Percentiles rank a stretch among this genome's conserved stretches.
phyloP scores from a whole-genome alignment of 2,329 filamentous ascomycete genomes.

The Sphaerulina musiva region DNA sequence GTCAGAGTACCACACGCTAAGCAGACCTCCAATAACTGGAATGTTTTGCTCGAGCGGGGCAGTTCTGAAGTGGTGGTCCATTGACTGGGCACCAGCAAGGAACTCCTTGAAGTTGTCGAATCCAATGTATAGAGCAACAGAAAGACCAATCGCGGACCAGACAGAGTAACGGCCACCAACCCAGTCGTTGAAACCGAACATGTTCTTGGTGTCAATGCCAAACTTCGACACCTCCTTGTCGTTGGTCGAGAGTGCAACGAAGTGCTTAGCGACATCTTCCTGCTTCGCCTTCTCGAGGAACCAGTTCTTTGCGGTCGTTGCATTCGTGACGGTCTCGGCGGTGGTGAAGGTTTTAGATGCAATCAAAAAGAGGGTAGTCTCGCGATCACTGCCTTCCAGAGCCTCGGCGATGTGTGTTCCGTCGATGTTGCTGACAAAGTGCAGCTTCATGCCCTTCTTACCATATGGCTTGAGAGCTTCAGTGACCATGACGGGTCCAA shows the following conservation, averaged over 20 bases:
- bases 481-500: conserved; percentile 97
- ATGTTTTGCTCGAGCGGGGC: conserved; percentile 93
- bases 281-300: conserved; percentile 79
- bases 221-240: conserved; percentile 94
- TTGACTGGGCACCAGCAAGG: conserved; percentile 85
- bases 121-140: conserved; percentile 89
- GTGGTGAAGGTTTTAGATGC: conserved; percentile 99
- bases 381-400: conserved; percentile 77
- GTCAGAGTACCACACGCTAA: conserved; percentile 98
- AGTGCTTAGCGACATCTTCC: conserved; percentile 84
- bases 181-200: conserved; percentile 99
- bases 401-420: conserved; percentile 97
- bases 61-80: conserved; percentile 97
- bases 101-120: conserved; percentile 98
- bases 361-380: conserved; percentile 97
- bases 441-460: conserved; percentile 74
- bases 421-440: conserved; percentile 99
- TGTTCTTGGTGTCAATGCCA: conserved; percentile 97
- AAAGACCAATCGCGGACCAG: conserved; percentile 96
- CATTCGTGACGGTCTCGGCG: conserved; percentile 93
- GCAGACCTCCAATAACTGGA: conserved; percentile 78
- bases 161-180: conserved; percentile 97
- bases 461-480: conserved; percentile 96
- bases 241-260: conserved; percentile 96
- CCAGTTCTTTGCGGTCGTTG: conserved; percentile 94